Percentiles rank a stretch among this genome's conserved stretches.
Conservation (phyloP, 352 stramenopile species). For the Globisporangium splendens region DNA sequence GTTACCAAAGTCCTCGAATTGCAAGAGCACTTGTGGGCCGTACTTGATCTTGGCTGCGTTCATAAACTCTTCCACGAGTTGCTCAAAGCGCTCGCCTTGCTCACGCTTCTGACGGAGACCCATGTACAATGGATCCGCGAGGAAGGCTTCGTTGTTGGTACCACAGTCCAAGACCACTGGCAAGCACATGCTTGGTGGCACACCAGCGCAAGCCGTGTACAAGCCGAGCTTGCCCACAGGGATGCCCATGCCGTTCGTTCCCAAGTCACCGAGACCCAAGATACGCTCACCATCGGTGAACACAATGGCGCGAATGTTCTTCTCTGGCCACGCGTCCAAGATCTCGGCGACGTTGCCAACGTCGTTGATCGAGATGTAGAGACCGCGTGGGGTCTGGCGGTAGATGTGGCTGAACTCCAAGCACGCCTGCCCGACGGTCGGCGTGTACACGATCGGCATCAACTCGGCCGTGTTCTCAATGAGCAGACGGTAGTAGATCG, state of each 20-base stretch:
- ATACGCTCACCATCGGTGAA: conserved; percentile 96
- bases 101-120: conserved; percentile 89
- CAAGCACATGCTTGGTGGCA: conserved; percentile 91
- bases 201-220: conserved; percentile 81
- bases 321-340: conserved; percentile 95
- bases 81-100: conserved; percentile 87
- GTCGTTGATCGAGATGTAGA: conserved; percentile 91
- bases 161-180: conserved; percentile 94
- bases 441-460: conserved; percentile 97
- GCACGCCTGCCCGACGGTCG: conserved; percentile 93
- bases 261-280: conserved; percentile 94
- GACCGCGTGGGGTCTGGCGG: conserved; percentile 81
- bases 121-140: conserved; percentile 94
- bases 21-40: conserved; percentile 78
- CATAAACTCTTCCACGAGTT: conserved; percentile 97
- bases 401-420: conserved; percentile 91
- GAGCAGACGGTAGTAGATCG: conserved; percentile 91
- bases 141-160: conserved; percentile 93
- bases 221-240: conserved; percentile 89
- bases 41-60: conserved; percentile 89
- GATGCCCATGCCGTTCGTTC: conserved; percentile 89
- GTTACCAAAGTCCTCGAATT: conserved; percentile 89
- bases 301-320: conserved; percentile 95
- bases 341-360: conserved; percentile 84
- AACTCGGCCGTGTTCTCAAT: conserved; percentile 89